A percentile compares a stretch with the other conserved stretches of the same genome.
Conservation (phyloP, 2,329 filamentous ascomycete genomes). For the Stylonectria norvegica region DNA sequence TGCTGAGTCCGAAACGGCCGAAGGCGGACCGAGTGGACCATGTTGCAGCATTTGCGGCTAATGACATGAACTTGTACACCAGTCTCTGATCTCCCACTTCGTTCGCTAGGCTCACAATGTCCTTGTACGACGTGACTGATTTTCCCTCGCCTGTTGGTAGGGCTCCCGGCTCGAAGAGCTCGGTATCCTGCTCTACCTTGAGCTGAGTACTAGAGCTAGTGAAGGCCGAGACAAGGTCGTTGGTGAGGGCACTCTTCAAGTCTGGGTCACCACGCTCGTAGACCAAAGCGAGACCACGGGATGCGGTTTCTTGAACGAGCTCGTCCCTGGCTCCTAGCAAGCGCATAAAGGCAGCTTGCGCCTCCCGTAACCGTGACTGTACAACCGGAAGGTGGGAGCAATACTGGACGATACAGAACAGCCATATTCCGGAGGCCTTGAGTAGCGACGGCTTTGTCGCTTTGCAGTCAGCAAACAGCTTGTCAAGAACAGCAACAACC, state of each 20-base stretch:
- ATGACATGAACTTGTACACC: constrained; percentile 98
- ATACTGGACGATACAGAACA: constrained; percentile 86
- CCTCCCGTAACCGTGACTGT: constrained; percentile 69
- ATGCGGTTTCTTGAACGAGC: constrained; percentile 92
- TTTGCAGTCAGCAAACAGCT: constrained; percentile 72
- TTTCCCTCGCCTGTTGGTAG: constrained; percentile 85
- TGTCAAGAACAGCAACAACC: constrained; percentile 60
- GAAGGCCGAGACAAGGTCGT: constrained; percentile 84
- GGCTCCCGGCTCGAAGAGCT: constrained; percentile 88
- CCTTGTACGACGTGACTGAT: constrained; percentile 92
- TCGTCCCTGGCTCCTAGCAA: constrained; percentile 87
- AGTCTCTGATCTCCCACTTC: constrained; percentile 94
- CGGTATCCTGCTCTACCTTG: constrained; percentile 85
- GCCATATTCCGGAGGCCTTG: constrained; percentile 93
- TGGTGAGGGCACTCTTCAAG: constrained; percentile 78
- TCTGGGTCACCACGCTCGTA: constrained; percentile 86
- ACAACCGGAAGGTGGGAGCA: constrained; percentile 76
- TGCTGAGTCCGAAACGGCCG: constrained; percentile 88
- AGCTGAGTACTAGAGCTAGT: constrained; percentile 72
- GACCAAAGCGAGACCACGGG: constrained; percentile 82
- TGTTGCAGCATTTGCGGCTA: constrained; percentile 91
- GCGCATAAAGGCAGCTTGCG: constrained; percentile 82
- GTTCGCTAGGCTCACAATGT: constrained; percentile 92
- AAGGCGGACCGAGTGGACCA: constrained; percentile 98
- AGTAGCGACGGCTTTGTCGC: constrained; percentile 83